Percentiles rank a stretch among this genome's conserved stretches.
phyloP scores from a whole-genome alignment of 306 rosid species.

The Gleditsia sinensis region DNA sequence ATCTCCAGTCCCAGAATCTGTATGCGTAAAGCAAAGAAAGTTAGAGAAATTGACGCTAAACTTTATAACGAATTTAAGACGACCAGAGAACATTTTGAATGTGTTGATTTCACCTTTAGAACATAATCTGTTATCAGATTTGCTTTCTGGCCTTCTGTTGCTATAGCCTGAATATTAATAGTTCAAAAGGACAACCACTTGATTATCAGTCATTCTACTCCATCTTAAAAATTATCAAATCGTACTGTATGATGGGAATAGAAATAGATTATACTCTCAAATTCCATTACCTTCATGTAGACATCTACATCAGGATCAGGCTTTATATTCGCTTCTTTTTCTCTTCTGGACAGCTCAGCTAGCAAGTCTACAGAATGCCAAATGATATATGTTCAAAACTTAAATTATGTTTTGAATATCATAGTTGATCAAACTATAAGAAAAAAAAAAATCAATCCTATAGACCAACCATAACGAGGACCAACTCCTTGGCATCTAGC shows the following conservation, averaged over 20 bases:
- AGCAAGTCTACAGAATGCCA: constrained; percentile 50
- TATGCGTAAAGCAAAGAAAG: constrained; percentile 5
- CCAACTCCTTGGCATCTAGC: constrained; percentile 91
- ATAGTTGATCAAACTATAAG: constrained; percentile 3
- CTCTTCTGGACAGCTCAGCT: constrained; percentile 69
- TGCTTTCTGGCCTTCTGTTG: constrained; percentile 72
- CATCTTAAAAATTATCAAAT: too few relatives aligned
- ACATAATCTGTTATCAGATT: constrained; percentile 75
- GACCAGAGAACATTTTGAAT: constrained; percentile 11
- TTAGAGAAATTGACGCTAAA: not conserved
- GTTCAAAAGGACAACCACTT: constrained; percentile 23
- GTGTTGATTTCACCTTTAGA: constrained; percentile 56
- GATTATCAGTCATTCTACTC: not conserved
- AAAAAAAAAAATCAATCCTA: not conserved
- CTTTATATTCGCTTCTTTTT: constrained; percentile 60
- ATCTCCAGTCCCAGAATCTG: constrained; percentile 57
- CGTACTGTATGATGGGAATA: not conserved
- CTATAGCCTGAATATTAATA: constrained; percentile 59
- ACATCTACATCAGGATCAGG: constrained; percentile 72
- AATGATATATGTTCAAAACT: not conserved
- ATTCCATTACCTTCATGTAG: constrained; percentile 64
- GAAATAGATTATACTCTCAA: constrained; percentile 2
- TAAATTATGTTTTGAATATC: constrained; percentile 1
- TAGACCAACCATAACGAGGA: constrained; percentile 57
- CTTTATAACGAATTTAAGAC: not conserved